Evolutionary conservation across 768 basidiomycete genomes (phyloP).

Genomic region (Leccinum aurantiacum): DNA sequence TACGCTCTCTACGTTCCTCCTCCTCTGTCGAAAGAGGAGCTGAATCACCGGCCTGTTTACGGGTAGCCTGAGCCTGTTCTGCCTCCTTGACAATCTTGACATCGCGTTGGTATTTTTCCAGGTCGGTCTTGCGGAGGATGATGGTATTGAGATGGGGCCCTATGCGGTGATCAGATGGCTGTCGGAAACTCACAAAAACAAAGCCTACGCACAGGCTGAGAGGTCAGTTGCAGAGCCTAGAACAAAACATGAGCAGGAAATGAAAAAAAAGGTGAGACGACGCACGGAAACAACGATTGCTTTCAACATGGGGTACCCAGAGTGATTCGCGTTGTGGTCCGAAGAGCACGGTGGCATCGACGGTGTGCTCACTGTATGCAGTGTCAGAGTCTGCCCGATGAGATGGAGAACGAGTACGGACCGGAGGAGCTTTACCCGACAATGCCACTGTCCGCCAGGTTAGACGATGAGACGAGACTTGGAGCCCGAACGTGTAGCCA

Average conservation of each 20-base stretch:
- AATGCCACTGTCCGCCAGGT: constrained; percentile 18
- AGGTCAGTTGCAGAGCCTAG: neutral
- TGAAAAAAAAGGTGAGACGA: neutral
- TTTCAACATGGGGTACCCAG: constrained; percentile 28
- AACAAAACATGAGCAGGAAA: neutral
- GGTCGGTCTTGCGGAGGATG: constrained; percentile 24
- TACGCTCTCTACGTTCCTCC: neutral
- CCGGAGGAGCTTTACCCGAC: constrained; percentile 17
- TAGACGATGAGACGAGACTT: neutral
- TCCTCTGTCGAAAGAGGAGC: neutral
- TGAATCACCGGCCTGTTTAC: neutral
- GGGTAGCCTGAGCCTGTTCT: neutral
- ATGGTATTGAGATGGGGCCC: constrained; percentile 16
- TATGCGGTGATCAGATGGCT: neutral
- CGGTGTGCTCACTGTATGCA: constrained; percentile 14
- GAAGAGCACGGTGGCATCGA: neutral
- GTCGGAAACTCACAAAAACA: neutral
- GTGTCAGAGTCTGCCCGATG: neutral
- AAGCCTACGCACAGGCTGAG: constrained; percentile 16
- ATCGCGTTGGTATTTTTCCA: constrained; percentile 8
- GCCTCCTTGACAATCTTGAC: neutral
- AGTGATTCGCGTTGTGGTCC: neutral
- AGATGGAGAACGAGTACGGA: constrained; percentile 8
- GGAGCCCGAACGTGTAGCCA: neutral
- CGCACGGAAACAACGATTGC: constrained; percentile 23